Conservation (phyloP, 1,284 basidiomycete genomes). For the Rhodotorula sp. region DNA sequence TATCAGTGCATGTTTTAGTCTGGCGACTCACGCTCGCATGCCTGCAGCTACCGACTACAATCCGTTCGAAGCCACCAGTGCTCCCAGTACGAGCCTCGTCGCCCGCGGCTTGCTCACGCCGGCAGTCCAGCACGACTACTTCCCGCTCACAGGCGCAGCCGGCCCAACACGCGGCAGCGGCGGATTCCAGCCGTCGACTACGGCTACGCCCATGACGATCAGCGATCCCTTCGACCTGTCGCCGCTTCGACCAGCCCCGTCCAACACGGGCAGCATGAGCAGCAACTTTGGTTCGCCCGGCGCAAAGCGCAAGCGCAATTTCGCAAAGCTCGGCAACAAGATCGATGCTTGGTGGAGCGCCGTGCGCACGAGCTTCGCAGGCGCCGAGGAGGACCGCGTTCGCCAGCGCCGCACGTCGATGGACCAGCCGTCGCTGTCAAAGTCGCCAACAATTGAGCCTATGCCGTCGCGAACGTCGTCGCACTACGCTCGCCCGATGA, state of each 20-base stretch:
- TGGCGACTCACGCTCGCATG: background rate
- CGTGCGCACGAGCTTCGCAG: slow-evolving; percentile 46
- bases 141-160: slow-evolving; percentile 11
- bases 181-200: slow-evolving; percentile 22
- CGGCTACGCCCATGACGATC: slow-evolving; percentile 22
- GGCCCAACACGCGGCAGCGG: background rate
- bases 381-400: slow-evolving; percentile 13
- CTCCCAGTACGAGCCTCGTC: slow-evolving; percentile 2
- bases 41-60: slow-evolving; percentile 31
- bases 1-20: background rate
- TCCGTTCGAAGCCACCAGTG: slow-evolving; percentile 39
- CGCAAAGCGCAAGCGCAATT: slow-evolving; percentile 70
- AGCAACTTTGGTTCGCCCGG: slow-evolving; percentile 24
- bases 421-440: slow-evolving; percentile 15
- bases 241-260: slow-evolving; percentile 9
- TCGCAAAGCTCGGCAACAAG: slow-evolving; percentile 45
- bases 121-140: slow-evolving; percentile 17
- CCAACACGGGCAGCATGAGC: slow-evolving; percentile 11
- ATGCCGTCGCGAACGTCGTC: slow-evolving; percentile 34
- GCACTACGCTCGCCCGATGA: slow-evolving; percentile 24
- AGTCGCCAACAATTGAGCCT: slow-evolving; percentile 19
- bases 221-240: slow-evolving; percentile 24
- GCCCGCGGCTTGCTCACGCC: slow-evolving; percentile 31
- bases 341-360: slow-evolving; percentile 51
- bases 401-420: slow-evolving; percentile 32